Evolutionary conservation across 2,329 filamentous ascomycete species (phyloP), one percentile per base, ranked within the genome.

Genomic region (Monosporascus sp.): DNA sequence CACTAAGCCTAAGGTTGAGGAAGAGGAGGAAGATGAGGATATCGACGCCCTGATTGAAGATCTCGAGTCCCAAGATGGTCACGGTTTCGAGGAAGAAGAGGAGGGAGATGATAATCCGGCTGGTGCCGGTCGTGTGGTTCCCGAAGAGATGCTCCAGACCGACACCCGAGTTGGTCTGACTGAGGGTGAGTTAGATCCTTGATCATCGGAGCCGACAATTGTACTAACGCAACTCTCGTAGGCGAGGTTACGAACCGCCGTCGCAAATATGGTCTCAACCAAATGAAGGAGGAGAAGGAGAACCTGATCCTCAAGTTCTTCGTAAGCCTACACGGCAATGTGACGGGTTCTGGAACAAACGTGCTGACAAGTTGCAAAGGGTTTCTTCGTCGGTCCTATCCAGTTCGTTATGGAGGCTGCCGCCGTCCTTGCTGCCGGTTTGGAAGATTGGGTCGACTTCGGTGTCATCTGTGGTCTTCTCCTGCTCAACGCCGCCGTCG

Each of bases 371-470:
- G 31, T 14, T 35, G 11, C 31, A 14, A 35, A 66, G 64, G 79
- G 81, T 64, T 94, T 89, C 77, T 95, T 95, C 71, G 78, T 94
- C 52, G 91, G 91, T 61, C 91, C 91, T 24, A 93, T 96, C 61
- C 91, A 95, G 71, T 93, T 93, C 73, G 91, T 96, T 69, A 96
- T 96, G 91, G 89, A 93, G 85, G 87, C 84, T 72, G 88, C 89
- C 57, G 88, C 88, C 62, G 78, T 92, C 66, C 81, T 95, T 55
- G 90, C 91, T 68, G 89, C 87, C 57, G 89, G 88, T 84, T 83
- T 96, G 43, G 74, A 88, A 72, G 88, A 94, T 66, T 96, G 91
- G 91, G 88, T 96, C 60, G 91, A 96, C 77, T 93, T 96, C 67
- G 91, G 89, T 79, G 90, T 96, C 67, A 96, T 96, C 63, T 91